Percentiles rank a stretch among this genome's conserved stretches.
Conservation (phyloP, 1,284 basidiomycete species). For the Marasmius sp. region DNA sequence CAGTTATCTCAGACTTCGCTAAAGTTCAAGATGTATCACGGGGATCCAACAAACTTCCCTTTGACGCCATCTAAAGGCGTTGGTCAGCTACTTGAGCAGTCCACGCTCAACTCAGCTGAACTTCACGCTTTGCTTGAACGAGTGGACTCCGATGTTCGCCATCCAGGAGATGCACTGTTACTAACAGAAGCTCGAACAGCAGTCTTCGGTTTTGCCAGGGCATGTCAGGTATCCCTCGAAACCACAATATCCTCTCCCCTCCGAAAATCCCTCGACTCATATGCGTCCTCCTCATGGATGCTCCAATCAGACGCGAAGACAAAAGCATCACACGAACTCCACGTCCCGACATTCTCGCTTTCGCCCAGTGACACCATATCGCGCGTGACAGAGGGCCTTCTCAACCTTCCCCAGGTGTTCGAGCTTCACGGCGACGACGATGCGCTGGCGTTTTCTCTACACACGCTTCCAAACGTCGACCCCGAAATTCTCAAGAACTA, state of each 20-base stretch:
- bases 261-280: slow-evolving; percentile 71
- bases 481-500: slow-evolving; percentile 52
- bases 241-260: slow-evolving; percentile 84
- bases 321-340: slow-evolving; percentile 57
- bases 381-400: slow-evolving; percentile 86
- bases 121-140: slow-evolving; percentile 65
- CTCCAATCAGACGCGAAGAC: slow-evolving; percentile 47
- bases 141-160: slow-evolving; percentile 42
- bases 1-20: slow-evolving; percentile 59
- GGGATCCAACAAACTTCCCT: slow-evolving; percentile 53
- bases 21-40: slow-evolving; percentile 54
- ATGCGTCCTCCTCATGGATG: slow-evolving; percentile 76
- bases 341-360: slow-evolving; percentile 91
- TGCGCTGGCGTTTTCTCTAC: slow-evolving; percentile 85
- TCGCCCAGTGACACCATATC: slow-evolving; percentile 89
- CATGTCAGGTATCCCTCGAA: slow-evolving; percentile 79
- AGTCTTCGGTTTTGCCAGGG: slow-evolving; percentile 66
- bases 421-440: slow-evolving; percentile 94
- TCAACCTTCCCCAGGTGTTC: slow-evolving; percentile 92
- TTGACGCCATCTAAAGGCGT: slow-evolving; percentile 70
- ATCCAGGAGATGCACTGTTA: slow-evolving; percentile 36
- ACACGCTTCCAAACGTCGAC: slow-evolving; percentile 73
- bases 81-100: slow-evolving; percentile 75
- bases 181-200: slow-evolving; percentile 60
- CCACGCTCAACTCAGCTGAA: slow-evolving; percentile 77